phyloP scores from a whole-genome alignment of 139 green algal species.

The Tetradesmus obliquus region DNA sequence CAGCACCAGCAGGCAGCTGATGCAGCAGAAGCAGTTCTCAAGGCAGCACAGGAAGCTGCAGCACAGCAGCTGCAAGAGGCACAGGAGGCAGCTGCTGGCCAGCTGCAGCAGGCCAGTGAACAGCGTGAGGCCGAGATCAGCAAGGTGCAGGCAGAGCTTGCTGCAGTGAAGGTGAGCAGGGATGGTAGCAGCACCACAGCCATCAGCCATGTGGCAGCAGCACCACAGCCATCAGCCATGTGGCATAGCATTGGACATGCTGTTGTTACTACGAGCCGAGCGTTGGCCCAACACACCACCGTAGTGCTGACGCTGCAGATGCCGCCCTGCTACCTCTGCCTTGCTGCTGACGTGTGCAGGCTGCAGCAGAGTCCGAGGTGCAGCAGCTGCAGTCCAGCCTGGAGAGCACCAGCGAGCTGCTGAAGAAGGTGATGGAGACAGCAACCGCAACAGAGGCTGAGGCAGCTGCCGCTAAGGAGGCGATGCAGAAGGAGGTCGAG shows the following conservation, averaged over 20 bases:
- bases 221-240: background rate
- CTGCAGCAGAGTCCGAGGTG: constrained; percentile 54
- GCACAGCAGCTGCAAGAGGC: constrained; percentile 20
- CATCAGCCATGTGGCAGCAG: background rate
- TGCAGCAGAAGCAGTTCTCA: constrained; percentile 29
- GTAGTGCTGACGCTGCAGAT: background rate
- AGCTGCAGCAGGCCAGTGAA: constrained; percentile 22
- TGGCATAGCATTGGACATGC: background rate
- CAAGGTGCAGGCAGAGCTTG: constrained; percentile 29
- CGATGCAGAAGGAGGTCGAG: constrained; percentile 41
- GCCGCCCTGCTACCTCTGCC: background rate
- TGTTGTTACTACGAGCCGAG: background rate
- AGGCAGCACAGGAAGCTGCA: background rate
- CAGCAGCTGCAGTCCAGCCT: constrained; percentile 57
- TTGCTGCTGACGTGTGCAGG: constrained; percentile 42
- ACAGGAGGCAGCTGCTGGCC: constrained; percentile 10
- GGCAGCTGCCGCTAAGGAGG: constrained; percentile 1
- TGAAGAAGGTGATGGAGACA: constrained; percentile 36
- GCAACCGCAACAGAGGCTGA: constrained; percentile 14
- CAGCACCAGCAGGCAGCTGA: constrained; percentile 57
- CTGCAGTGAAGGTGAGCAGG: constrained; percentile 20
- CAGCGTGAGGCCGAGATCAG: background rate
- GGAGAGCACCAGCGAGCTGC: constrained; percentile 40
- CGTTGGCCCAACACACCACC: background rate
- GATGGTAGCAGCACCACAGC: background rate